Base-by-base conservation (phyloP, 768 basidiomycete species). In the Auricularia sp. region DNA sequence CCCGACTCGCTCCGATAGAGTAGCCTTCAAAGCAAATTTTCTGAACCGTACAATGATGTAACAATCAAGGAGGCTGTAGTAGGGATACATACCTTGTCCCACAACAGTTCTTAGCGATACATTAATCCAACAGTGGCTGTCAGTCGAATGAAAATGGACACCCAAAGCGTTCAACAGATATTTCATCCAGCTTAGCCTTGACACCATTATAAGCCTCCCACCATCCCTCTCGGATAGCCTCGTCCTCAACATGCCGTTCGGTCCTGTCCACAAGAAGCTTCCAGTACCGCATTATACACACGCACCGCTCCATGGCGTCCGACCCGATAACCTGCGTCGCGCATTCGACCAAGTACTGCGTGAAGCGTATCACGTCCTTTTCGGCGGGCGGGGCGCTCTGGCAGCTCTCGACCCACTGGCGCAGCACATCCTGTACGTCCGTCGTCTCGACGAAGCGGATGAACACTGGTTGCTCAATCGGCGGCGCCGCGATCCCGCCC, bases 211-310 rank as follows among this genome's bases (percentile, higher is more conserved):
- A 59, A 7, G 56, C 56, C 4, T 10, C 21, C 56, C 56, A 59
- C 56, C 56, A 59, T 14, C 29, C 56, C 3, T 59, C 56, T 11
- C 23, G 29, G 10, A 35, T 8, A 10, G 33, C 56, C 42, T 51
- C 33, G 44, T 59, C 59, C 33, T 14, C 23, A 12, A 51, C 53
- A 16, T 64, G 62, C 3, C 21, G 14, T 33, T 59, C 56, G 8
- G 34, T 34, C 8, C 56, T 8, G 21, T 21, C 47, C 11, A 92
- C 72, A 34, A 94, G 71, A 36, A 87, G 79, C 67, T 85, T 73
- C 93, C 92, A 94, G 90, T 88, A 95, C 70, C 83, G 86, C 79
- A 91, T 78, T 18, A 91, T 82, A 33, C 82, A 82, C 12, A 89
- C 74, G 62, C 85, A 88, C 66, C 83, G 83, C 74, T 88, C 87